Percentiles rank a stretch among this genome's conserved stretches.
Conservation (phyloP, 2,329 filamentous ascomycete species). For the Fusarium duplospermum region DNA sequence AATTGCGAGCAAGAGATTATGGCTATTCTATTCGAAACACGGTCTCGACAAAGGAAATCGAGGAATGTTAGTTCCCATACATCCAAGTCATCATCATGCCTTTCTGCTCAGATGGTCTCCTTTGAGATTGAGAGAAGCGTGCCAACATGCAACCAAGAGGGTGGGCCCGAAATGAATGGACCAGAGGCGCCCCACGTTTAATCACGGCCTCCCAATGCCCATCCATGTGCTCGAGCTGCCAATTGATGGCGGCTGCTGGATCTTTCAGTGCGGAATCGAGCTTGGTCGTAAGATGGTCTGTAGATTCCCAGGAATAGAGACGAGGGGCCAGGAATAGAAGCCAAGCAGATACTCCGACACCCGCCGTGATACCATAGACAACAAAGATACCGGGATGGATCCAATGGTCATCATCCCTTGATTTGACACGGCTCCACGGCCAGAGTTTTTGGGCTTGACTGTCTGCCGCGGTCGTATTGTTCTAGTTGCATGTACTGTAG, state of each 20-base stretch:
- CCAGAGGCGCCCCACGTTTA: constrained; percentile 38
- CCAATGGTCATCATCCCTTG: constrained; percentile 36
- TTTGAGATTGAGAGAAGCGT: constrained; percentile 8
- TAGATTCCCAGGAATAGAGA: neutral
- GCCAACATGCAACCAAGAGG: constrained; percentile 3
- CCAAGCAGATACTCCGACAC: constrained; percentile 17
- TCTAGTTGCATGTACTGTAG: neutral
- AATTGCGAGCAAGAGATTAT: neutral
- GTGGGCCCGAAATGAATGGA: constrained; percentile 42
- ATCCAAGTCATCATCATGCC: constrained; percentile 16
- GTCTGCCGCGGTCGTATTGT: neutral
- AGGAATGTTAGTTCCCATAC: constrained; percentile 11
- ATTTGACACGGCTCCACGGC: neutral
- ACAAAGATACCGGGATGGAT: constrained; percentile 16
- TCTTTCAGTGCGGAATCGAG: neutral
- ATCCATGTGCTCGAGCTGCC: constrained; percentile 14
- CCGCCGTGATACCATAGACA: neutral
- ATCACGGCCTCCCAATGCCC: constrained; percentile 34
- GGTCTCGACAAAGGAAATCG: neutral
- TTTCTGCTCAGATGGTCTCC: constrained; percentile 2
- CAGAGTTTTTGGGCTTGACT: constrained; percentile 4
- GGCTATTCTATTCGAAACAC: neutral
- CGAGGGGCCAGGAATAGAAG: constrained; percentile 1
- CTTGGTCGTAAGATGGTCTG: neutral
- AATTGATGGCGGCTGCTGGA: constrained; percentile 9